These are phyloP conservation scores for Fragaria vesca DNA, from an alignment of 306 rosid species.

Conservation along the genomic window DNA sequence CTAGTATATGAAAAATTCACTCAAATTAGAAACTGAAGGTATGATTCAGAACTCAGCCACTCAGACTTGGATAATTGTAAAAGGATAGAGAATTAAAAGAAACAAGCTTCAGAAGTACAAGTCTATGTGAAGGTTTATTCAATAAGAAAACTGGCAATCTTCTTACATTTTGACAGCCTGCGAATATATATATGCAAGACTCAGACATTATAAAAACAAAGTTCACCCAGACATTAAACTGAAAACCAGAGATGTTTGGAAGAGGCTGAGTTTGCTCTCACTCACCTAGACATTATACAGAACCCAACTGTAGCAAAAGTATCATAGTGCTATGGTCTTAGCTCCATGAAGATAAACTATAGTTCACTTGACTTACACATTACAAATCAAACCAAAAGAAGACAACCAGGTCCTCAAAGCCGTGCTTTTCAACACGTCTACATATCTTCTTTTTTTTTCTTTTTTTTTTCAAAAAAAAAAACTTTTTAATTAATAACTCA, in stretches of 20 bases:
- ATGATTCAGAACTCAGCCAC: background rate
- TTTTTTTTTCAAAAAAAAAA: too few species aligned
- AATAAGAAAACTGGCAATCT: background rate
- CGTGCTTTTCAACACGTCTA: background rate
- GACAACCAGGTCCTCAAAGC: background rate
- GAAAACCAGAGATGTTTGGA: background rate
- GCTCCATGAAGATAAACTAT: background rate
- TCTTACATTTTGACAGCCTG: background rate
- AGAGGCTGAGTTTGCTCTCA: background rate
- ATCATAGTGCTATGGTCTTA: background rate
- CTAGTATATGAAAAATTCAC: slow-evolving; percentile 16
- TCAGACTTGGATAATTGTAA: background rate
- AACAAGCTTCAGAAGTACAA: background rate
- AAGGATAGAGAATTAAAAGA: background rate
- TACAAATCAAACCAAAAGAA: background rate
- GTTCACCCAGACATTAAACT: background rate
- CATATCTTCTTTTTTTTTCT: too few species aligned
- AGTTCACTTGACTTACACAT: background rate
- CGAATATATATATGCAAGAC: background rate
- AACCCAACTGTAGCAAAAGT: background rate
- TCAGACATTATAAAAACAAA: background rate
- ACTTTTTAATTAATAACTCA: too few species aligned
- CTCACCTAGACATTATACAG: background rate
- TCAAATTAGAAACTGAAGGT: background rate
- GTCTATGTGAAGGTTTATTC: background rate